phyloP scores from a whole-genome alignment of 2,329 filamentous ascomycete species.

The Alternaria sp. region DNA sequence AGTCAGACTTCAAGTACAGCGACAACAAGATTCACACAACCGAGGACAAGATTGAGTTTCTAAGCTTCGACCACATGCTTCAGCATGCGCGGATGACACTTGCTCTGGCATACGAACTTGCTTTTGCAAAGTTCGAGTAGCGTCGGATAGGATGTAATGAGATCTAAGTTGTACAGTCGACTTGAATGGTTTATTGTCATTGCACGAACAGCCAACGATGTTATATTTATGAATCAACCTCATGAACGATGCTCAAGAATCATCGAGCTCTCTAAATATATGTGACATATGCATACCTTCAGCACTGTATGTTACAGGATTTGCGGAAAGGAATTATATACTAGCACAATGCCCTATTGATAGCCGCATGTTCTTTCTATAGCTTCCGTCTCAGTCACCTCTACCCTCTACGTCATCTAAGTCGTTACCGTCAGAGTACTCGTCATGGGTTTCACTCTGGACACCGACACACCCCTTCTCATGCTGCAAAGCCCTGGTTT shows the following conservation, averaged over 20 bases:
- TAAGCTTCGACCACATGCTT: slow-evolving; percentile 89
- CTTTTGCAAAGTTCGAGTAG: slow-evolving; percentile 72
- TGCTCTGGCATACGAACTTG: slow-evolving; percentile 83
- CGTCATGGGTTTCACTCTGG: background rate
- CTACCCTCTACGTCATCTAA: background rate
- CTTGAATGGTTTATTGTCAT: background rate
- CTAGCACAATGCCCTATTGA: background rate
- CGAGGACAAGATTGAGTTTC: slow-evolving; percentile 73
- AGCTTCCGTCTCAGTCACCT: background rate
- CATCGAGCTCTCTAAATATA: background rate
- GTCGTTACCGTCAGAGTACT: too few relatives aligned
- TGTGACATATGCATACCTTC: background rate
- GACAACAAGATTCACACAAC: slow-evolving; percentile 75
- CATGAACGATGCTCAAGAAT: background rate
- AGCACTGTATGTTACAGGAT: background rate
- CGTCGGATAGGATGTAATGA: background rate
- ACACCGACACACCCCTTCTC: background rate
- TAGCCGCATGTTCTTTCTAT: background rate
- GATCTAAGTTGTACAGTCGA: background rate
- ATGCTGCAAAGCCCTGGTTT: background rate
- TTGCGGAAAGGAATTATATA: background rate
- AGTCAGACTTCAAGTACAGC: slow-evolving; percentile 70
- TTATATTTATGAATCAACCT: background rate
- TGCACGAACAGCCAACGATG: background rate
- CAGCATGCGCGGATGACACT: slow-evolving; percentile 88